Evolutionary conservation across 2,329 filamentous ascomycete genomes (phyloP).

Genomic region (Colletotrichum chlorophyti): DNA sequence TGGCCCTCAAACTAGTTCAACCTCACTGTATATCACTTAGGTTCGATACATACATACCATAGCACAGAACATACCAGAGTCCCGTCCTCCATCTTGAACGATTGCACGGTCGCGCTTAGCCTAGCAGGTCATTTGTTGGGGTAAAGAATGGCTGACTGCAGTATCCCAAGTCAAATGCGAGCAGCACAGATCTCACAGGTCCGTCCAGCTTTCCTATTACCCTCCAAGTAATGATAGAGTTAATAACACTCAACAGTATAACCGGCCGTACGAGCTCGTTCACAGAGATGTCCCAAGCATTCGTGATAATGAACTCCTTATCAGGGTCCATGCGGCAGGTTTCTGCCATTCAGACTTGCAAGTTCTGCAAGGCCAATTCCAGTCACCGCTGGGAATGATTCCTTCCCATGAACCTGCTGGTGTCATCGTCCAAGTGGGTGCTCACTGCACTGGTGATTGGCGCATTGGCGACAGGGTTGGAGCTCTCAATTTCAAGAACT

Average conservation of each 20-base stretch:
- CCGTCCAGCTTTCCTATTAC: not conserved
- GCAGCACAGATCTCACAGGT: conserved; percentile 32
- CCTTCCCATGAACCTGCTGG: conserved; percentile 46
- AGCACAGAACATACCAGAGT: too few relatives aligned
- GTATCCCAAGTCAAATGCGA: conserved; percentile 22
- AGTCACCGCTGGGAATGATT: conserved; percentile 36
- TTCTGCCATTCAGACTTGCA: conserved; percentile 47
- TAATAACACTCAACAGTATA: conserved; percentile 33
- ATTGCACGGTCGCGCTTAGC: too few relatives aligned
- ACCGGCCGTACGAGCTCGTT: conserved; percentile 36
- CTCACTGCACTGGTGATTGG: conserved; percentile 31
- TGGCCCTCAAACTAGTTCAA: too few relatives aligned
- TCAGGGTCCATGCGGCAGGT: conserved; percentile 41
- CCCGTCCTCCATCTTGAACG: too few relatives aligned
- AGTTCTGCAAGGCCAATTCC: conserved; percentile 41
- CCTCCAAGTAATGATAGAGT: too few relatives aligned
- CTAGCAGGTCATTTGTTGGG: too few relatives aligned
- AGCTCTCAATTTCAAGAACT: conserved; percentile 42
- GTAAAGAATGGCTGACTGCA: not conserved
- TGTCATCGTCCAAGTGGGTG: conserved; percentile 37
- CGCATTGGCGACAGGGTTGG: conserved; percentile 43
- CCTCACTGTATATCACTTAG: too few relatives aligned
- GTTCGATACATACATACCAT: too few relatives aligned
- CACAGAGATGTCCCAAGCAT: conserved; percentile 32
- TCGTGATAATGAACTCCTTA: conserved; percentile 36